These are phyloP conservation scores for Penicillium freii DNA, from an alignment of 2,329 filamentous ascomycete genomes.

Conservation along the genomic window DNA sequence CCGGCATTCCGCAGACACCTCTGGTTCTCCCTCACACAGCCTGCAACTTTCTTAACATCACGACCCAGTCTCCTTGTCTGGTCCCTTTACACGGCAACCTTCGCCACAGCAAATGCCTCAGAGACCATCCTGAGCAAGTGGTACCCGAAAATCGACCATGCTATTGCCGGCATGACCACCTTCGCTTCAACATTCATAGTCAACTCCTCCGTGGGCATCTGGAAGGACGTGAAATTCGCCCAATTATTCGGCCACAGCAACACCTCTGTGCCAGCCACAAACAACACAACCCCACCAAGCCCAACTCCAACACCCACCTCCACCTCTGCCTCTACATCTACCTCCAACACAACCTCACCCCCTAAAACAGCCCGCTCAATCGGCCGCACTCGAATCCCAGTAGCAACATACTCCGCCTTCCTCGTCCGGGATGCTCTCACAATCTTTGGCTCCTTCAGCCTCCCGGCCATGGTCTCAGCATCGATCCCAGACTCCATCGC, in stretches of 20 bases:
- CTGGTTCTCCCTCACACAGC: conserved; percentile 37
- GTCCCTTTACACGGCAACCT: conserved; percentile 76
- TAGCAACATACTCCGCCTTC: conserved; percentile 59
- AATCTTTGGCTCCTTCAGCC: conserved; percentile 59
- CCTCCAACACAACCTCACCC: conserved; percentile 16
- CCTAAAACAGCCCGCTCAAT: conserved; percentile 28
- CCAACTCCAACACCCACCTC: conserved; percentile 1
- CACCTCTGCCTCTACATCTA: not conserved
- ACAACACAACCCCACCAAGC: conserved; percentile 7
- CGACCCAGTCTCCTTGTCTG: conserved; percentile 45
- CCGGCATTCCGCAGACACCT: conserved; percentile 36
- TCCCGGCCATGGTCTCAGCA: conserved; percentile 36
- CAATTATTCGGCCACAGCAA: conserved; percentile 60
- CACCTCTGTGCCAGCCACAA: conserved; percentile 7
- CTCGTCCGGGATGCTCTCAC: conserved; percentile 77
- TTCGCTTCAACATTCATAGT: conserved; percentile 72
- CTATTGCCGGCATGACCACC: conserved; percentile 71
- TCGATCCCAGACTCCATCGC: conserved; percentile 70
- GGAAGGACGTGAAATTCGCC: conserved; percentile 84
- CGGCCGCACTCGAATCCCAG: conserved; percentile 45
- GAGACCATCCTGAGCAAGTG: conserved; percentile 71
- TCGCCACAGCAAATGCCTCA: conserved; percentile 78
- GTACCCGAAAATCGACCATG: conserved; percentile 53
- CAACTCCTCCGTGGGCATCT: conserved; percentile 72
- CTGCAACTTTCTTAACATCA: conserved; percentile 39